Evolutionary conservation across 2,329 filamentous ascomycete genomes (phyloP), one percentile per base, ranked within the genome.

Genomic region (Leptosphaerulina australis): DNA sequence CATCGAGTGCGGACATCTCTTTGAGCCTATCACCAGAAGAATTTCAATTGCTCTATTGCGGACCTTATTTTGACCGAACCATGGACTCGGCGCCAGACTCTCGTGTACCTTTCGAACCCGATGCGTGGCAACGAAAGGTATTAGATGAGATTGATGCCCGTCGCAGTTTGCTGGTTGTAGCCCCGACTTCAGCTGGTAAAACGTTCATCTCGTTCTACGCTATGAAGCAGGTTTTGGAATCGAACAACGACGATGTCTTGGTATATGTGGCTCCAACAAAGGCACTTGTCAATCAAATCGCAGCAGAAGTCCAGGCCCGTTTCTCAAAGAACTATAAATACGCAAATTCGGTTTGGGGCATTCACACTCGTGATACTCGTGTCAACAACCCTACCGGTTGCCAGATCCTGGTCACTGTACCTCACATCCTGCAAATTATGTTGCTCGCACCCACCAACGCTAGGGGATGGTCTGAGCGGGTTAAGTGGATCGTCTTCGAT

Each of bases 151-250:
- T 92, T 28, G 88, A 93, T 67, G 79, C 78, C 0, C 78, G 88
- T 44, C 82, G 85, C 56, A 90, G 87, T 59, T 74, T 90, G 0
- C 85, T 92, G 50, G 87, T 91, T 0, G 84, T 92, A 7, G 88
- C 88, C 0, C 88, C 88, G 0, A 93, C 88, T 0, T 89, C 85
- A 18, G 86, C 89, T 0, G 89, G 89, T 59, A 93, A 92, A 70
- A 93, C 88, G 0, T 93, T 92, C 68, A 92, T 92, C 50, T 88
- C 84, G 0, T 93, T 92, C 69, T 91, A 93, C 60, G 88, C 88
- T 1, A 93, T 92, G 86, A 87, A 88, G 63, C 85, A 89, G 64
- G 77, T 91, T 1, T 75, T 93, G 8, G 79, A 87, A 63, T 79
- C 80, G 3, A 83, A 83, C 54, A 82, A 92, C 52, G 83, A 90